Conservation (phyloP, 805 yeast genomes). For the Teunomyces tritomae region DNA sequence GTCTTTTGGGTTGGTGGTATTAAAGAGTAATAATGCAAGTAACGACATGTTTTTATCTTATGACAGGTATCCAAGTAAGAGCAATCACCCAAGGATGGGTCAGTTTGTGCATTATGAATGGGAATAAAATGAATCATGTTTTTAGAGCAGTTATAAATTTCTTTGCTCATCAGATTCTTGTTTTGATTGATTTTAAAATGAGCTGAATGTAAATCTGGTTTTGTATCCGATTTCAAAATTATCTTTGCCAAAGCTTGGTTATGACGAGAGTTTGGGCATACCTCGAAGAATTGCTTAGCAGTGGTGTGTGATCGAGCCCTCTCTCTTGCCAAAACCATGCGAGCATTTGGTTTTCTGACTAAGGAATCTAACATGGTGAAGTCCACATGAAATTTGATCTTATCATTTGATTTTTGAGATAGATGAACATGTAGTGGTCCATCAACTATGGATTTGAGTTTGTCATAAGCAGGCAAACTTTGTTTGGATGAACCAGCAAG, state of each 20-base stretch:
- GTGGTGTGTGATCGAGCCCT: conserved; percentile 38
- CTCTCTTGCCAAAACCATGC: conserved; percentile 37
- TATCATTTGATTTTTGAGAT: neutral
- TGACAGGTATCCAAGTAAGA: conserved; percentile 94
- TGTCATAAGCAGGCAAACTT: neutral
- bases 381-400: neutral
- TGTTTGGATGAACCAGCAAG: neutral
- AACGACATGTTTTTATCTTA: conserved; percentile 75
- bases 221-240: conserved; percentile 7
- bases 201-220: neutral
- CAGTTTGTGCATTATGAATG: conserved; percentile 53
- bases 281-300: conserved; percentile 45
- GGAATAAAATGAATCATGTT: conserved; percentile 30
- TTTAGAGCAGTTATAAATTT: conserved; percentile 21
- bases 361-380: conserved; percentile 3
- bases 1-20: conserved; percentile 29
- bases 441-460: neutral
- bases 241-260: conserved; percentile 21
- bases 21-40: conserved; percentile 68
- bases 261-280: conserved; percentile 47
- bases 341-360: conserved; percentile 34
- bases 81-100: conserved; percentile 76
- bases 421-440: neutral
- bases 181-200: conserved; percentile 5
- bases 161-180: conserved; percentile 14